Base-by-base conservation (phyloP, 1,284 basidiomycete genomes). In the Boletus nobilissimus region DNA sequence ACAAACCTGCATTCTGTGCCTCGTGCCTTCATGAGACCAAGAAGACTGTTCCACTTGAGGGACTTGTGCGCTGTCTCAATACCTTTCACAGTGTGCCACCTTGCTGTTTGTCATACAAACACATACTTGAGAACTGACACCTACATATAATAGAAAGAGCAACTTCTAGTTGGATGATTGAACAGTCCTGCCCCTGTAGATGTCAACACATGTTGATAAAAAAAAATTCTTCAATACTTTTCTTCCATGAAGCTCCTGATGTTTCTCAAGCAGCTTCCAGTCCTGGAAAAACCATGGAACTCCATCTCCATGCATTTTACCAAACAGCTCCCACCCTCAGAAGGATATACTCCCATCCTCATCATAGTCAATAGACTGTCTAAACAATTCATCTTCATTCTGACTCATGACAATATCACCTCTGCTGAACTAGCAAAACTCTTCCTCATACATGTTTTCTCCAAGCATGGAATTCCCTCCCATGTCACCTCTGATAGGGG, bases 11-110 rank as follows among this genome's bases (percentile, higher is more conserved):
- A 86, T 99, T 97, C 87, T 99, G 98, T 3, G 97, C 98, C 88
- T 99, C 98, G 83, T 99, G 98, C 22, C 97, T 98, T 73, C 98
- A 99, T 98, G 81, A 99, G 94, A 24, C 97, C 97, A 36, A 99
- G 89, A 11, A 99, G 90, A 76, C 93, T 91, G 84, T 99, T 99
- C 67, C 97, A 91, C 82, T 99, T 97, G 32, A 99, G 90, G 88
- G 99, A 99, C 81, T 95, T 92, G 86, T 97, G 98, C 3, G 96
- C 97, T 1, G 98, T 97, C 64, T 95, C 94, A 60, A 84, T 98
- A 98, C 70, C 96, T 97, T 66, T 65, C 71, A 29, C 24, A 70
- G 51, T 18, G 32, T 60, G 14, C 46, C 48, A 54, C 51, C 26
- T 54, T 43, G 36, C 26, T 11, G 62, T 72, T 77, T 63, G 66